These are phyloP conservation scores for Solanum hybrid DNA, from an alignment of 305 asterid genomes.

Conservation along the genomic window DNA sequence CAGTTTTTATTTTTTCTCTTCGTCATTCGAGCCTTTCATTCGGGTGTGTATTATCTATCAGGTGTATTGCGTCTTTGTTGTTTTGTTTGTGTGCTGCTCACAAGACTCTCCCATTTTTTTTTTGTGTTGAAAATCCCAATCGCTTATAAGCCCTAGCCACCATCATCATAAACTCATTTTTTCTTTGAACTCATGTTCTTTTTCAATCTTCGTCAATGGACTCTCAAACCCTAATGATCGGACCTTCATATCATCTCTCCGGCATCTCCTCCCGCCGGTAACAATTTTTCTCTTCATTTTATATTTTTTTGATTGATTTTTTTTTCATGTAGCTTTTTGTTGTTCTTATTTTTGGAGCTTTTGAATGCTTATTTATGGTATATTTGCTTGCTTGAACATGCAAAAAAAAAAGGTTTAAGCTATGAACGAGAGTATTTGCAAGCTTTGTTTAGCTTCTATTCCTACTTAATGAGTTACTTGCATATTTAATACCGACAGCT, in stretches of 20 bases:
- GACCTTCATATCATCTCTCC: not conserved
- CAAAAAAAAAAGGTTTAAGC: not conserved
- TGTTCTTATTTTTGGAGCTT: not conserved
- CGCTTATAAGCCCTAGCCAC: not conserved
- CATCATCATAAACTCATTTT: not conserved
- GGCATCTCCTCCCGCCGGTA: not conserved
- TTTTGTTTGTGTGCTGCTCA: not conserved
- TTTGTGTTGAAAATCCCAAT: not conserved
- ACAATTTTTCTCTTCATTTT: not conserved
- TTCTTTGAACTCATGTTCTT: not conserved
- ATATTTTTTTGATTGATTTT: not conserved
- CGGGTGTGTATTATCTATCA: not conserved
- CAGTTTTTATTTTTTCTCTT: not conserved
- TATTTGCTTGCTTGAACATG: not conserved
- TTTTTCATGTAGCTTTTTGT: not conserved
- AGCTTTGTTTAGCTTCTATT: not conserved
- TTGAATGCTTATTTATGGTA: not conserved
- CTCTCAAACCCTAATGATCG: slow-evolving; percentile 1
- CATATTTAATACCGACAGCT: not conserved
- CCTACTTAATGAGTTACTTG: not conserved
- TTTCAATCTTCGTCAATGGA: not conserved
- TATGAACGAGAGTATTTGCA: not conserved
- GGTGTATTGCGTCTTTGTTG: not conserved
- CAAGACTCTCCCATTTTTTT: not conserved
- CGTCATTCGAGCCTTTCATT: slow-evolving; percentile 1